Percentiles rank a stretch among this genome's conserved stretches.
These are phyloP conservation scores for Daldinia vernicosa DNA, from an alignment of 495 filamentous ascomycete species.

Conservation along the genomic window DNA sequence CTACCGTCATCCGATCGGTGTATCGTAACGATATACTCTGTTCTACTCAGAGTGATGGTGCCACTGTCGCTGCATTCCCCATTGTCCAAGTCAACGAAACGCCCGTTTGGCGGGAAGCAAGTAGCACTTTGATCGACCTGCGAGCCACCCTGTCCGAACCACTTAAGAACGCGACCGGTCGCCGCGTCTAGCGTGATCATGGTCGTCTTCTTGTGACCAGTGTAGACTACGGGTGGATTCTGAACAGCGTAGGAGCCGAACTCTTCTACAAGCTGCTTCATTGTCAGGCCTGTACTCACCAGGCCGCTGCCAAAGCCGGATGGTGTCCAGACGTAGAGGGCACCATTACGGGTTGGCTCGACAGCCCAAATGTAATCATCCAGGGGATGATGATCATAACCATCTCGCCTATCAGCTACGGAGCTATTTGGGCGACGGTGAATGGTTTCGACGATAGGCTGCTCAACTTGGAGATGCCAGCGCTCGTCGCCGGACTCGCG, in stretches of 20 bases:
- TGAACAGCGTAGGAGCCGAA: slow-evolving; percentile 73
- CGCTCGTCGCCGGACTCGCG: slow-evolving; percentile 80
- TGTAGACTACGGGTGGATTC: slow-evolving; percentile 82
- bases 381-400: slow-evolving; percentile 64
- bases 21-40: slow-evolving; percentile 88
- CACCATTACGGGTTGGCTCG: slow-evolving; percentile 87
- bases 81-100: slow-evolving; percentile 63
- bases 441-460: slow-evolving; percentile 88
- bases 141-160: slow-evolving; percentile 56
- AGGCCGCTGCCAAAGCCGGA: slow-evolving; percentile 73
- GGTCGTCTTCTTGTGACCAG: slow-evolving; percentile 87
- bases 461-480: slow-evolving; percentile 84
- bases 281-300: slow-evolving; percentile 81
- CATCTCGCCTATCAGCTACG: slow-evolving; percentile 57
- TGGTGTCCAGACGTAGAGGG: slow-evolving; percentile 86
- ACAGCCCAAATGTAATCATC: slow-evolving; percentile 96
- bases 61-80: slow-evolving; percentile 77
- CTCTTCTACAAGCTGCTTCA: slow-evolving; percentile 83
- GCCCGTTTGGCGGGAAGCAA: slow-evolving; percentile 67
- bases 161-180: slow-evolving; percentile 74
- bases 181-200: slow-evolving; percentile 88
- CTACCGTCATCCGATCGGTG: slow-evolving; percentile 77
- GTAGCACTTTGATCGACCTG: slow-evolving; percentile 60
- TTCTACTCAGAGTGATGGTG: slow-evolving; percentile 80
- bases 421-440: slow-evolving; percentile 81